Base-by-base conservation (phyloP, 164 flowering plant species). In the Tetrastigma voinierianum region DNA sequence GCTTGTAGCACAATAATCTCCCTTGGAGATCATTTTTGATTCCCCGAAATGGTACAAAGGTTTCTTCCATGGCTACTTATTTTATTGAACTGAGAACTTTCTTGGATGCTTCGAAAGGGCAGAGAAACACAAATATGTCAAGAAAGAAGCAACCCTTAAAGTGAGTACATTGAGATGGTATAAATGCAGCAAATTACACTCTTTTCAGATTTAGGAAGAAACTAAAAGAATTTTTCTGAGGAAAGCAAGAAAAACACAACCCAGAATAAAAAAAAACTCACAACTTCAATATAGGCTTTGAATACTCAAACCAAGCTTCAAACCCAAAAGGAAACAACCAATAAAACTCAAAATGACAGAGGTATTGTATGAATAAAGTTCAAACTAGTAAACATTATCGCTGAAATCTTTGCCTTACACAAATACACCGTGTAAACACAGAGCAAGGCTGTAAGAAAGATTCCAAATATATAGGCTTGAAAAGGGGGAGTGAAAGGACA, bases 1-100 rank as follows among this genome's bases (percentile, higher is more conserved):
- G 81, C 70, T 69, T 78, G 68, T 78, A 78, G 59, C 81, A 78
- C 66, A 32, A 64, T 59, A 74, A 57, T 46, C 81, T 78, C 63
- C 73, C 76, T 19, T 24, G 62, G 58, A 78, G 51, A 59, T 78
- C 81, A 56, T 71, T 72, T 61, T 68, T 74, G 49, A 78, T 78
- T 46, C 81, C 81, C 2, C 70, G 64, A 59, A 74, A 74, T 59
- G 80, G 80, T 7, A 72, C 74, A 69, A 76, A 76, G 43, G 71
- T 76, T 60, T 76, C 80, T 70, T 76, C 80, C 80, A 76, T 76
- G 53, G 43, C 62, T 61, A 23, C 17, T 32, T 64, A 14, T 51
- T 2, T 9, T 40, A 32, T 9, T 9, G 16, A 54, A 46, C 9
- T 19, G 11, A 15, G 20, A 14, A 49, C 16, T 43, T 23, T 56